Percentiles rank a stretch among this genome's conserved stretches.
phyloP scores from a whole-genome alignment of 345 rosid species.

The Citrus sinensis region DVS_A1.0 CM039161.1:6907001-6907500 shows the following conservation, averaged over 20 bases:
- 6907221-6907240: constrained; percentile 62
- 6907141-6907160: constrained; percentile 62
- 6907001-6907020: not conserved
- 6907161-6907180: constrained; percentile 41
- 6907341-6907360: constrained; percentile 42
- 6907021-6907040: constrained; percentile 1
- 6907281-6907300: constrained; percentile 68
- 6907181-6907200: constrained; percentile 58
- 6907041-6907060: constrained; percentile 1
- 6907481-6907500: constrained; percentile 88
- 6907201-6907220: constrained; percentile 60
- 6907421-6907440: constrained; percentile 70
- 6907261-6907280: constrained; percentile 69
- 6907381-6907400: constrained; percentile 73
- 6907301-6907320: constrained; percentile 79
- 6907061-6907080: constrained; percentile 24
- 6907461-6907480: constrained; percentile 57
- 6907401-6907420: constrained; percentile 75
- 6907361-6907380: constrained; percentile 60
- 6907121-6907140: constrained; percentile 52
- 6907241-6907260: constrained; percentile 71
- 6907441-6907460: constrained; percentile 79
- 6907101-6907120: constrained; percentile 44
- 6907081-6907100: constrained; percentile 68
- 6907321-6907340: constrained; percentile 63